Percentiles rank a stretch among this genome's conserved stretches.
Evolutionary conservation across 345 rosid genomes (phyloP).

Genomic region (Xanthoceras sorbifolium): DNA sequence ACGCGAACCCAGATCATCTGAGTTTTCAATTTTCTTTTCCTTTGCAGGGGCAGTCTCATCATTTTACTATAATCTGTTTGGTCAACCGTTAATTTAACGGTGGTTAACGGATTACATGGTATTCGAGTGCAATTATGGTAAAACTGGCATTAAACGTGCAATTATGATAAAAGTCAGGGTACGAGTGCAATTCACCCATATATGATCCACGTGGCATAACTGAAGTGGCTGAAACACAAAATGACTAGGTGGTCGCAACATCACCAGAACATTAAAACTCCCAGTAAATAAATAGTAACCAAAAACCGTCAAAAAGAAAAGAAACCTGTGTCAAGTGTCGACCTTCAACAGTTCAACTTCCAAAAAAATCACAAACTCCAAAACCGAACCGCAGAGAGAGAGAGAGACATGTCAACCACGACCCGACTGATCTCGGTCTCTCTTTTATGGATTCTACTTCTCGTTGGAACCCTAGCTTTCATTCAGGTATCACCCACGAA

Average conservation of each 20-base stretch:
- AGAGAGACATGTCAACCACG: slow-evolving; percentile 51
- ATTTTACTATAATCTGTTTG: too few relatives aligned
- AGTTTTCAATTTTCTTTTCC: too few relatives aligned
- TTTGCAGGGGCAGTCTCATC: too few relatives aligned
- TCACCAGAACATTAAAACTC: background rate
- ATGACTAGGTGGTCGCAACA: background rate
- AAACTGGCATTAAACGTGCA: too few relatives aligned
- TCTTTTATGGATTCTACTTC: slow-evolving; percentile 56
- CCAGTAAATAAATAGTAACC: background rate
- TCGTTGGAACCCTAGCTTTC: slow-evolving; percentile 65
- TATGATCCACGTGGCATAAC: background rate
- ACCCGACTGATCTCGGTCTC: slow-evolving; percentile 50
- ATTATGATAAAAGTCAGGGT: too few relatives aligned
- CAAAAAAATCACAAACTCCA: background rate
- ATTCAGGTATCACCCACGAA: slow-evolving; percentile 53
- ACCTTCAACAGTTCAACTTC: background rate
- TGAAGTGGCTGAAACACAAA: background rate
- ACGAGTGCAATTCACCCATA: too few relatives aligned
- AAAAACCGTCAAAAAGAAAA: background rate
- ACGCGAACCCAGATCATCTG: too few relatives aligned
- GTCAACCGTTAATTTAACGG: too few relatives aligned
- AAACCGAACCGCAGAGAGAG: background rate
- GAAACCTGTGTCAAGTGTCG: background rate
- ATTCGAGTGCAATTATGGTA: too few relatives aligned
- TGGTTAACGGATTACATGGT: too few relatives aligned